Conservation (phyloP, 2,329 filamentous ascomycete species). For the Penicillium fuscoglaucum region DNA sequence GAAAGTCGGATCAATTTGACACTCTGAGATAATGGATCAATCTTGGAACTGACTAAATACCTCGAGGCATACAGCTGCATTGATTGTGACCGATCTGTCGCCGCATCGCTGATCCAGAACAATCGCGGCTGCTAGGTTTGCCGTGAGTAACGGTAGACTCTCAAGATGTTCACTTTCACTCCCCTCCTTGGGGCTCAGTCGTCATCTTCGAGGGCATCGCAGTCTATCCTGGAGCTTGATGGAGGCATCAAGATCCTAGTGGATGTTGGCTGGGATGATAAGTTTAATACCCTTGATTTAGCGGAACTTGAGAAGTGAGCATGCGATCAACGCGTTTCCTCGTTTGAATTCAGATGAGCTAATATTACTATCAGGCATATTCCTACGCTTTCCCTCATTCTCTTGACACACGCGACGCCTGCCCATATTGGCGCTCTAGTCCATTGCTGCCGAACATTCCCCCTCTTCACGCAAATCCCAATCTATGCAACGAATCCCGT, state of each 20-base stretch:
- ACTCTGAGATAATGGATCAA: background rate
- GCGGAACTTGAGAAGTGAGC: slow-evolving; percentile 84
- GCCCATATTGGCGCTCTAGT: slow-evolving; percentile 91
- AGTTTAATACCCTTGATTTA: slow-evolving; percentile 78
- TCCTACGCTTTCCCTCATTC: slow-evolving; percentile 86
- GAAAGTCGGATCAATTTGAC: slow-evolving; percentile 3
- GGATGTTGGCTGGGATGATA: slow-evolving; percentile 94
- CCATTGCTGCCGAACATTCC: slow-evolving; percentile 95
- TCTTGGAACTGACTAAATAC: background rate
- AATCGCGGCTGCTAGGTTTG: slow-evolving; percentile 12
- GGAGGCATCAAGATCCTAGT: slow-evolving; percentile 93
- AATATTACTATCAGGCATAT: slow-evolving; percentile 63
- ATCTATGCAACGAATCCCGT: slow-evolving; percentile 93
- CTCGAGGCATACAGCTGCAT: slow-evolving; percentile 6
- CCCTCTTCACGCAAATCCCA: slow-evolving; percentile 85
- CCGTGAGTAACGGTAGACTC: slow-evolving; percentile 13
- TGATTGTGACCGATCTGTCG: background rate
- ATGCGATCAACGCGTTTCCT: slow-evolving; percentile 9
- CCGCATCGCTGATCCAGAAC: background rate
- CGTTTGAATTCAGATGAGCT: slow-evolving; percentile 14
- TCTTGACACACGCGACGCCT: slow-evolving; percentile 90
- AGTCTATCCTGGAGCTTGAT: slow-evolving; percentile 95
- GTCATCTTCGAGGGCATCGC: slow-evolving; percentile 73
- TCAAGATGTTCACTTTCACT: slow-evolving; percentile 89
- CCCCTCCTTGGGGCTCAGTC: slow-evolving; percentile 89